phyloP scores from a whole-genome alignment of 345 rosid genomes.

The Arabidopsis suecica region DNA sequence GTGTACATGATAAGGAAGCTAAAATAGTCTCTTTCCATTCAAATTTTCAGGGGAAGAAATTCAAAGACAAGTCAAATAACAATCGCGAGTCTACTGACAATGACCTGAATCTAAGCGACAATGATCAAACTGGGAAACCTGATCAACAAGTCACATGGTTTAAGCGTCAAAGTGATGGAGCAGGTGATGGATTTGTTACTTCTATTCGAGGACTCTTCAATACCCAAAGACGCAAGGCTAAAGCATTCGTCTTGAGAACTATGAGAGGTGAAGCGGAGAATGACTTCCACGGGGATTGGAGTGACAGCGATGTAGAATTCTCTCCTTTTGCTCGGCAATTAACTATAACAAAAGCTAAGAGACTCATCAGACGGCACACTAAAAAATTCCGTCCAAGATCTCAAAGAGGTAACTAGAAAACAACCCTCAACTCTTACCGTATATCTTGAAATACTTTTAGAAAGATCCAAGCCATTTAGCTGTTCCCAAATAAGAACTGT shows the following conservation, averaged over 20 bases:
- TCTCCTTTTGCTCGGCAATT: slow-evolving; percentile 90
- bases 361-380: slow-evolving; percentile 84
- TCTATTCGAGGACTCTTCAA: slow-evolving; percentile 89
- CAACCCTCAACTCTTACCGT: not conserved
- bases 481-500: not conserved
- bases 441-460: not conserved
- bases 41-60: slow-evolving; percentile 83
- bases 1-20: slow-evolving; percentile 1
- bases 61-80: slow-evolving; percentile 78
- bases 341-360: slow-evolving; percentile 90
- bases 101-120: slow-evolving; percentile 80
- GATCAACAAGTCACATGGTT: slow-evolving; percentile 77
- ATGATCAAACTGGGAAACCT: slow-evolving; percentile 67
- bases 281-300: slow-evolving; percentile 89
- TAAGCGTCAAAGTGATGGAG: slow-evolving; percentile 90
- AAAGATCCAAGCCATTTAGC: not conserved
- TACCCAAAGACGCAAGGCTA: slow-evolving; percentile 93
- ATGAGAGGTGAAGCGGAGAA: slow-evolving; percentile 97
- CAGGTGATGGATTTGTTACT: slow-evolving; percentile 97
- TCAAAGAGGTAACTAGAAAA: slow-evolving; percentile 63
- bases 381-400: slow-evolving; percentile 82
- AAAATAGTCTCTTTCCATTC: not conserved
- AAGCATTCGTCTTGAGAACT: slow-evolving; percentile 85
- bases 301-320: slow-evolving; percentile 86
- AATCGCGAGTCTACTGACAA: slow-evolving; percentile 71